Evolutionary conservation across 129 eudicot genomes (phyloP), one percentile per base, ranked within the genome.

Genomic region (Flaveria brownii): DNA sequence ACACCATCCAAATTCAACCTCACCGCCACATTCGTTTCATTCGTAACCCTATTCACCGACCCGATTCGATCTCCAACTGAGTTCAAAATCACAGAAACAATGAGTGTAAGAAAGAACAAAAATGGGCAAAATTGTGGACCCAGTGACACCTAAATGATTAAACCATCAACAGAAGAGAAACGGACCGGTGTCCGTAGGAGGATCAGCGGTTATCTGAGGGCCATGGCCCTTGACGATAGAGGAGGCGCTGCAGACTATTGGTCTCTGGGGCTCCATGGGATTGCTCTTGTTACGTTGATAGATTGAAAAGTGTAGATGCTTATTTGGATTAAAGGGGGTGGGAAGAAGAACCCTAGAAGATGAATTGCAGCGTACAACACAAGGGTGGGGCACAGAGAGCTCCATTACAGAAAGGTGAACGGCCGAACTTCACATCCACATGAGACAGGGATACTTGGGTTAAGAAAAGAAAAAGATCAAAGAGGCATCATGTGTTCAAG

Each of bases 11-110:
- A 69, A 81, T 94, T 89, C 25, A 94, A 82, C 79, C 86, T 86
- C 86, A 94, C 99, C 33, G 10, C 66, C 50, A 94, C 97, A 85
- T 89, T 94, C 1, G 99, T 94, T 84, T 94, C 99, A 33, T 94
- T 91, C 17, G 99, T 94, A 65, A 86, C 90, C 86, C 99, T 85
- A 81, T 91, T 89, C 75, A 95, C 99, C 71, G 86, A 89, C 63
- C 99, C 99, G 50, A 86, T 78, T 77, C 99, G 85, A 41, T 84
- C 87, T 36, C 49, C 73, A 42, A 69, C 77, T 74, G 70, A 45
- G 52, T 16, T 16, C 30, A 43, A 71, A 65, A 64, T 45, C 52
- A 26, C 20, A 39, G 25, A 57, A 63, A 14, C 45, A 68, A 43
- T 36, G 41, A 33, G 39, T 5, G 41, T 36, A 36, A 36, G 41